Conservation (phyloP, 2,329 filamentous ascomycete genomes). For the Plectosphaerella sp. region DNA sequence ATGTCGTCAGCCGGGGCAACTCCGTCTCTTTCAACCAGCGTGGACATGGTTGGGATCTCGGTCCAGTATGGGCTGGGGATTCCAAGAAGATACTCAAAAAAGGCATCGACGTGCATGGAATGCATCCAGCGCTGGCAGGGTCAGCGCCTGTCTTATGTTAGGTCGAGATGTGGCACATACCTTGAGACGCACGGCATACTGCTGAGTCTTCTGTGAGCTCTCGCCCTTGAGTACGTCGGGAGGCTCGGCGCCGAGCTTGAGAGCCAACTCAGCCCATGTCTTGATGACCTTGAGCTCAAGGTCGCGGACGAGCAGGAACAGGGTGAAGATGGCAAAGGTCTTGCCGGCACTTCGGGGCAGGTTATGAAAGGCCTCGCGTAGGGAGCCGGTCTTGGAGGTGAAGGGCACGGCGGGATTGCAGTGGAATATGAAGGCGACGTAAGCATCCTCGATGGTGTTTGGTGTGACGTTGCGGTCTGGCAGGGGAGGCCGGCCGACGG, state of each 20-base stretch:
- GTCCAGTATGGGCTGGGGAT: constrained; percentile 78
- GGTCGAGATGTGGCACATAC: constrained; percentile 33
- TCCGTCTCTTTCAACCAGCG: constrained; percentile 63
- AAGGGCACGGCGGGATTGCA: constrained; percentile 79
- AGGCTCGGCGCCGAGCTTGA: constrained; percentile 83
- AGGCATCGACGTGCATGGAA: constrained; percentile 91
- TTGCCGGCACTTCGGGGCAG: constrained; percentile 87
- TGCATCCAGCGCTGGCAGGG: constrained; percentile 82
- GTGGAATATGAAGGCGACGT: constrained; percentile 79
- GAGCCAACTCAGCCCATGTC: constrained; percentile 85
- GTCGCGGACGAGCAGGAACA: constrained; percentile 75
- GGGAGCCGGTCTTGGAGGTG: constrained; percentile 63
- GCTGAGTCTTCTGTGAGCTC: constrained; percentile 89
- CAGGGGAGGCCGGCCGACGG: constrained; percentile 27
- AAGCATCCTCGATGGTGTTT: constrained; percentile 74
- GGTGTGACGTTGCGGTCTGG: constrained; percentile 66
- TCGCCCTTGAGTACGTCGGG: constrained; percentile 78
- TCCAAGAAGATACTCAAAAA: constrained; percentile 83
- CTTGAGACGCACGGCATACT: constrained; percentile 90
- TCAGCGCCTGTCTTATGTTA: constrained; percentile 5
- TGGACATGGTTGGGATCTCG: constrained; percentile 56
- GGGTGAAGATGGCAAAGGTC: constrained; percentile 70
- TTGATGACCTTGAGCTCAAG: constrained; percentile 81
- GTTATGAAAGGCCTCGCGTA: constrained; percentile 71
- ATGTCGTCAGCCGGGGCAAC: constrained; percentile 85